Percentiles rank a stretch among this genome's conserved stretches.
Conservation (phyloP, 257 asterid species). For the Gentiana dahurica region DNA sequence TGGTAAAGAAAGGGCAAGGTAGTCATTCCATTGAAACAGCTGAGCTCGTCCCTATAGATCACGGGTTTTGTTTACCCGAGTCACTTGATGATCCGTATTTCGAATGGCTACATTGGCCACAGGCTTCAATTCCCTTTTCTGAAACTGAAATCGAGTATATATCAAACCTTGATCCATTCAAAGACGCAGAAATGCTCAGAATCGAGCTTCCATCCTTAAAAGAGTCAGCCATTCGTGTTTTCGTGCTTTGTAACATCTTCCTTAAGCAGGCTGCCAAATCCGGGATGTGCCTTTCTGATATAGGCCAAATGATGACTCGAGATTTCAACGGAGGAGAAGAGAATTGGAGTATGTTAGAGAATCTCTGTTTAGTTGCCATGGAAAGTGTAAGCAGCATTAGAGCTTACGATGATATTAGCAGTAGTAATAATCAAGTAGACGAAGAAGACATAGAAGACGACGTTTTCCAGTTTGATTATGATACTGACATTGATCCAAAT, state of each 20-base stretch:
- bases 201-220: constrained; percentile 54
- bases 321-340: constrained; percentile 56
- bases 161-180: constrained; percentile 54
- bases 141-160: constrained; percentile 67
- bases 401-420: constrained; percentile 14
- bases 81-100: constrained; percentile 91
- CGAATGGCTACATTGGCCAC: constrained; percentile 98
- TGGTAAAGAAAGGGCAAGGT: constrained; percentile 53
- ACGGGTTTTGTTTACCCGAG: constrained; percentile 91
- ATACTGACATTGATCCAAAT: constrained; percentile 9
- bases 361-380: constrained; percentile 54
- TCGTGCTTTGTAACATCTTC: constrained; percentile 69
- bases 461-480: constrained; percentile 35
- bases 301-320: constrained; percentile 89
- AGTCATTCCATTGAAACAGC: constrained; percentile 37
- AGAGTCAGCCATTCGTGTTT: constrained; percentile 72
- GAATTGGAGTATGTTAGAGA: constrained; percentile 60
- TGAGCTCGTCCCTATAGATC: constrained; percentile 91
- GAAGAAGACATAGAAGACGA: constrained; percentile 18
- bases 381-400: constrained; percentile 22
- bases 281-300: constrained; percentile 77
- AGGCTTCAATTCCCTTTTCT: constrained; percentile 77
- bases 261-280: constrained; percentile 52
- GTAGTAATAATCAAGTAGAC: constrained; percentile 11
- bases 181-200: constrained; percentile 66